Evolutionary conservation across 495 filamentous ascomycete genomes (phyloP).

Genomic region (Hypomontagnella monticulosa): DNA sequence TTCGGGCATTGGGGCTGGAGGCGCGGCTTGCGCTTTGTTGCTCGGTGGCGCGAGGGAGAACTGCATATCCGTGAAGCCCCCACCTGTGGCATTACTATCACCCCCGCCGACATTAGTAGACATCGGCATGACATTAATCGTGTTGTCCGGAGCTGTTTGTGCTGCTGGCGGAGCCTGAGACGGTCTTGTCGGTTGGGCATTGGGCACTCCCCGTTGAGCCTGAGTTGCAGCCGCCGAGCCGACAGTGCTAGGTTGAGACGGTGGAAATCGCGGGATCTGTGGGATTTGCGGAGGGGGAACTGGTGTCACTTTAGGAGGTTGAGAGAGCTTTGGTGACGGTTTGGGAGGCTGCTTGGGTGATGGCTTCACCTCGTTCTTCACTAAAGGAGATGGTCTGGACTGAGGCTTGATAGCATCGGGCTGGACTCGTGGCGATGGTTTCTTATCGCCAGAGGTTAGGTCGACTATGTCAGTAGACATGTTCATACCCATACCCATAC

Average conservation of each 20-base stretch:
- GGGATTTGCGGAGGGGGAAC: slow-evolving; percentile 48
- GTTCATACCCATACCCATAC: slow-evolving; percentile 48
- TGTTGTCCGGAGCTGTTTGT: slow-evolving; percentile 25
- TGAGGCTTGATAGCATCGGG: slow-evolving; percentile 28
- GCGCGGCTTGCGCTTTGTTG: slow-evolving; percentile 36
- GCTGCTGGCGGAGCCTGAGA: slow-evolving; percentile 23
- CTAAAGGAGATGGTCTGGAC: slow-evolving; percentile 12
- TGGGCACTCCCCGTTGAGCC: slow-evolving; percentile 23
- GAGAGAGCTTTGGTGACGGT: slow-evolving; percentile 34
- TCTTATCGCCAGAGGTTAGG: slow-evolving; percentile 41
- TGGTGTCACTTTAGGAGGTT: slow-evolving; percentile 50
- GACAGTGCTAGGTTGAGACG: slow-evolving; percentile 24
- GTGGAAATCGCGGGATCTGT: slow-evolving; percentile 47
- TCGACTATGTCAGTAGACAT: slow-evolving; percentile 41
- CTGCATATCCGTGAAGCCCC: slow-evolving; percentile 55
- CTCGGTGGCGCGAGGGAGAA: slow-evolving; percentile 54
- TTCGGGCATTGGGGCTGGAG: slow-evolving; percentile 43
- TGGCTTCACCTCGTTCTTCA: slow-evolving; percentile 36
- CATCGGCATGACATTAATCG: slow-evolving; percentile 29
- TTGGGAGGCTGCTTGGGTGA: slow-evolving; percentile 42
- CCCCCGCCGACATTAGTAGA: slow-evolving; percentile 18
- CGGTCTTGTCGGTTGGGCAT: slow-evolving; percentile 19
- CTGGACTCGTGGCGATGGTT: slow-evolving; percentile 38
- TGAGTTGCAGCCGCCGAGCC: slow-evolving; percentile 29
- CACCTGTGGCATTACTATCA: slow-evolving; percentile 12